These are phyloP conservation scores for Candida quercuum DNA, from an alignment of 805 yeast species.

Conservation along the genomic window DNA sequence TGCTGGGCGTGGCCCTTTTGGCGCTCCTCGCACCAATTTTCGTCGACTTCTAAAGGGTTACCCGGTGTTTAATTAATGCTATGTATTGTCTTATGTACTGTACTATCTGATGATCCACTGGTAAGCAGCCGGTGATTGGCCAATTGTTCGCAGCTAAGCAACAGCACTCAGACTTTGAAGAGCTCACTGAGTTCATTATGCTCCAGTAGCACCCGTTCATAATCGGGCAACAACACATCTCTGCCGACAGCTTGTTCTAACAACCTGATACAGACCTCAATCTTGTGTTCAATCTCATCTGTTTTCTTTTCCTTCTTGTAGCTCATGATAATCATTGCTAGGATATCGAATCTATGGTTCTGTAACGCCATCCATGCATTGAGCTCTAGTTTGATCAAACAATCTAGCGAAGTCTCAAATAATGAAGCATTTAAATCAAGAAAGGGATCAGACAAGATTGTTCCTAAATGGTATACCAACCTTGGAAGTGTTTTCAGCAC, in stretches of 20 bases:
- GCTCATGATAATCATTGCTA: slow-evolving; percentile 16
- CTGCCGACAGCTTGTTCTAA: slow-evolving; percentile 6
- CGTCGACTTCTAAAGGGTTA: no score
- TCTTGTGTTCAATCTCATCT: slow-evolving; percentile 1
- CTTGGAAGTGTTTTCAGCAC: slow-evolving; percentile 15
- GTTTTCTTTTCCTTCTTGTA: slow-evolving; percentile 8
- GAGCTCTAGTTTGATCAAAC: slow-evolving; percentile 10
- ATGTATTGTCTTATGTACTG: no score
- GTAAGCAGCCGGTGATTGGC: no score
- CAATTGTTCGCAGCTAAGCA: no score
- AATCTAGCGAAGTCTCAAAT: slow-evolving; percentile 8
- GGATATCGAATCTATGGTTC: slow-evolving; percentile 15
- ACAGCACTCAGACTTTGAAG: neutral
- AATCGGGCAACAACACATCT: slow-evolving; percentile 3
- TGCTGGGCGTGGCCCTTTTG: no score
- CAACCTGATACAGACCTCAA: slow-evolving; percentile 1
- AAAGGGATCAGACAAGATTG: slow-evolving; percentile 19
- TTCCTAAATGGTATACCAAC: slow-evolving; percentile 17
- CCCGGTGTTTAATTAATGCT: no score
- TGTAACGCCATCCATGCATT: slow-evolving; percentile 20
- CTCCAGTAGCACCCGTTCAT: slow-evolving; percentile 2
- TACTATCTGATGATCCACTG: no score
- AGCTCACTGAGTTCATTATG: neutral
- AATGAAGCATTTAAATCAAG: slow-evolving; percentile 11
- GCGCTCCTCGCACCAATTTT: no score